phyloP scores from a whole-genome alignment of 805 yeast genomes.

The Candida mattraensis region DNA sequence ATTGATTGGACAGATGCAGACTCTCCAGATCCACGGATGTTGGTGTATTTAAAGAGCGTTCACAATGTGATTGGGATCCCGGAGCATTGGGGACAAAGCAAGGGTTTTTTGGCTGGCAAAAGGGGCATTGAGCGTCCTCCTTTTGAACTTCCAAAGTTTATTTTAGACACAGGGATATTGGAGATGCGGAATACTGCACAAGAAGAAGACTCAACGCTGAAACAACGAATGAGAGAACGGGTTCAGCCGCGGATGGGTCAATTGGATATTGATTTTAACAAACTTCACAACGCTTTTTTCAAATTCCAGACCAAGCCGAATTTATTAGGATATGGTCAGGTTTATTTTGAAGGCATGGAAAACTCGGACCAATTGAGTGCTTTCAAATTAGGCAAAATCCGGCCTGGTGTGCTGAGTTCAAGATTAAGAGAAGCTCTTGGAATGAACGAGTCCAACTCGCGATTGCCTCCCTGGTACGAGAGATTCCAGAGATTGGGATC shows the following conservation, averaged over 20 bases:
- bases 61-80: slow-evolving; percentile 79
- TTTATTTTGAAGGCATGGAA: slow-evolving; percentile 71
- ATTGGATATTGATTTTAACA: slow-evolving; percentile 81
- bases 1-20: slow-evolving; percentile 89
- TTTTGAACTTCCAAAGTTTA: slow-evolving; percentile 75
- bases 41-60: slow-evolving; percentile 60
- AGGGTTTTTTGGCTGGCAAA: slow-evolving; percentile 68
- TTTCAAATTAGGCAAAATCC: slow-evolving; percentile 32
- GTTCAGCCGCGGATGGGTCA: slow-evolving; percentile 89
- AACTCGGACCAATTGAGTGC: slow-evolving; percentile 35
- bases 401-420: slow-evolving; percentile 69
- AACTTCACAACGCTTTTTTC: slow-evolving; percentile 83
- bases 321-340: slow-evolving; percentile 68
- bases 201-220: slow-evolving; percentile 56
- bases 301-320: slow-evolving; percentile 74
- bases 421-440: slow-evolving; percentile 70
- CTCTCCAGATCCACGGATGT: slow-evolving; percentile 72
- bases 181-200: slow-evolving; percentile 72
- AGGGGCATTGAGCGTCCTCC: slow-evolving; percentile 68
- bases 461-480: slow-evolving; percentile 78
- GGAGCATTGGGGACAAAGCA: slow-evolving; percentile 75
- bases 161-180: slow-evolving; percentile 78
- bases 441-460: slow-evolving; percentile 41
- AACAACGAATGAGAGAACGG: slow-evolving; percentile 74
- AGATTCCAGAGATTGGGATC: slow-evolving; percentile 70